Base-by-base conservation (phyloP, 1,284 basidiomycete species). In the Salmacisia buchloeana region DNA sequence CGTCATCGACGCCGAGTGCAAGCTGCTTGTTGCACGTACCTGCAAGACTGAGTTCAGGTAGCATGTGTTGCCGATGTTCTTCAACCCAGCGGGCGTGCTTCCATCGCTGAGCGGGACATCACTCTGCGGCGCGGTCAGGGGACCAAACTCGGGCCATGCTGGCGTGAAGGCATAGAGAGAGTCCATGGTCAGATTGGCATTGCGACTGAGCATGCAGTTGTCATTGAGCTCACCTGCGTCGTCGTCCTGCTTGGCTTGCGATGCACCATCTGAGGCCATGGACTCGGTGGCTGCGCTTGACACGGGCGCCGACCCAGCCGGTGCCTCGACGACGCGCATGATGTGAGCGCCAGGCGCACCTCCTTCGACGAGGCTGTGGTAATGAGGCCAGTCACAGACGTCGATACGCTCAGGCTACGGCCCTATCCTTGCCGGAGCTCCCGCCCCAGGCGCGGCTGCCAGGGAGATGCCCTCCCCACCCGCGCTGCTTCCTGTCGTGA, bases 31-130 rank as follows among this genome's bases (percentile, higher is more conserved):
- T n/a, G n/a, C n/a, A n/a, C 49, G 15, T n/a, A 54, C 49, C 29
- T 54, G 49, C 15, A 92, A 82, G 27, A 92, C 81, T 21, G 91
- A 93, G 78, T 94, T 94, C 61, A 94, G 84, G 79, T 94, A 94
- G 77, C 91, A 94, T 0, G 91, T 94, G 75, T 96, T 96, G 60
- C 92, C 92, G 35, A 96, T 86, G 77, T 94, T 93, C 76, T 93
- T 90, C 35, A 94, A 84, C 1, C 92, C 92, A 60, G 91, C 85
- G 15, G 92, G 92, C 31, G 49, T 54, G 15, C 29, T 31, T 27
- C 49, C 31, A 33, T 54, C 34, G 10, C 49, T 31, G 15, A 54
- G 29, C 29, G 31, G 12, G 25, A 54, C 9, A 9, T 15, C 29
- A 3, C 12, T 6, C 1, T 54, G 29, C n/a, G n/a, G n/a, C n/a